Percentiles rank a stretch among this genome's conserved stretches.
phyloP scores from a whole-genome alignment of 768 basidiomycete genomes.

The Sporobolomyces phaffii region DNA sequence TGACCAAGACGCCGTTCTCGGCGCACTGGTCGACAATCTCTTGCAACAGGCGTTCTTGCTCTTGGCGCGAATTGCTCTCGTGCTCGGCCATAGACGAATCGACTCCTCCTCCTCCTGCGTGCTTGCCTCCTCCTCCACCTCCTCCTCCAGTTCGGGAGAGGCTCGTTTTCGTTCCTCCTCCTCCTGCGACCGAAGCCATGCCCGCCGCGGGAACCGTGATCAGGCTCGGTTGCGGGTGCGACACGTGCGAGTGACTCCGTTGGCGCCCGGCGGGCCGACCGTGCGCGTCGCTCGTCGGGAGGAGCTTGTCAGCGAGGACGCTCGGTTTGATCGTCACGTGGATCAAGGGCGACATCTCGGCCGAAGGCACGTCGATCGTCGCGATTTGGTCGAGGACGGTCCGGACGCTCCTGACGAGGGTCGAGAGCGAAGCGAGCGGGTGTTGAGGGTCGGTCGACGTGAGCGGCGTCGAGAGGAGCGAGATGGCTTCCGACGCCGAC shows the following conservation, averaged over 20 bases:
- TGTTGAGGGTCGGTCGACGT: conserved; percentile 43
- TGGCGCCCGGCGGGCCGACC: conserved; percentile 43
- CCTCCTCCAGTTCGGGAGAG: not conserved
- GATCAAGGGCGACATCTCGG: conserved; percentile 77
- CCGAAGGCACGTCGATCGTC: conserved; percentile 73
- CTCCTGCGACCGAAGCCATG: conserved; percentile 31
- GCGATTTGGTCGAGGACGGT: conserved; percentile 72
- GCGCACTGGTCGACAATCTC: conserved; percentile 85
- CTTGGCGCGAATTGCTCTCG: conserved; percentile 40
- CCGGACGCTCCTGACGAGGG: conserved; percentile 74
- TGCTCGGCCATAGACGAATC: not conserved
- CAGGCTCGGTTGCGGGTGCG: conserved; percentile 52
- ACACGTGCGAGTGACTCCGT: conserved; percentile 47
- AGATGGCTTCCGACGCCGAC: conserved; percentile 77
- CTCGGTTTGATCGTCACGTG: conserved; percentile 62
- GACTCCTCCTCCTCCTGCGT: too few species aligned
- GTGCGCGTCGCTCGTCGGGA: conserved; percentile 38
- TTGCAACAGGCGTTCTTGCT: conserved; percentile 75
- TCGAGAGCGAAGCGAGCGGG: conserved; percentile 66
- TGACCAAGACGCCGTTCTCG: conserved; percentile 74
- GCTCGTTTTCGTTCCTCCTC: not conserved
- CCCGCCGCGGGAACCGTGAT: conserved; percentile 33
- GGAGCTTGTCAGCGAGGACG: conserved; percentile 29
- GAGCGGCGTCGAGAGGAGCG: conserved; percentile 67
- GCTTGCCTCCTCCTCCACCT: too few species aligned